Conservation (phyloP, 345 rosid genomes). For the Linum lewisii region DNA sequence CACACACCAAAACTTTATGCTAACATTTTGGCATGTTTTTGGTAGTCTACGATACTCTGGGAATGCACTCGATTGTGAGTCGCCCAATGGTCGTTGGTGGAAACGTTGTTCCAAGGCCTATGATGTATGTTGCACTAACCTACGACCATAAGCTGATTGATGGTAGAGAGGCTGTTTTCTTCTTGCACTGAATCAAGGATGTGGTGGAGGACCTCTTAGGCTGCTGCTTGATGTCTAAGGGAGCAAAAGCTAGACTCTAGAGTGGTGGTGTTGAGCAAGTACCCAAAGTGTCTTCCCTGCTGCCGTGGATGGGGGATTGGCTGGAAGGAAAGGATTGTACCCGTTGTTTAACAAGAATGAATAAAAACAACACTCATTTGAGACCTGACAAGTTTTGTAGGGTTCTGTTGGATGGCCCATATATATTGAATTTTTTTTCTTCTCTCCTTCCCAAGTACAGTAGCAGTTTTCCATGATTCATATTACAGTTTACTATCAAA, state of each 20-base stretch:
- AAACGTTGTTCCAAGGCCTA: constrained; percentile 48
- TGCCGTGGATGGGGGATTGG: too few species aligned
- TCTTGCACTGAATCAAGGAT: constrained; percentile 73
- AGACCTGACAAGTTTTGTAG: too few species aligned
- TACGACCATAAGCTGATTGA: constrained; percentile 80
- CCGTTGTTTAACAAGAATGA: too few species aligned
- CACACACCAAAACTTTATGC: neutral
- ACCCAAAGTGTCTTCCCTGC: too few species aligned
- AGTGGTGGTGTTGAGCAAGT: neutral
- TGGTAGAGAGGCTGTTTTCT: constrained; percentile 84
- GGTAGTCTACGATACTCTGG: constrained; percentile 72
- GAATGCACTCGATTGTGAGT: constrained; percentile 73
- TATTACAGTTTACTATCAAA: too few species aligned
- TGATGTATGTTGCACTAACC: constrained; percentile 80
- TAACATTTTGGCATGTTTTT: neutral
- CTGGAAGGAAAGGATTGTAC: too few species aligned
- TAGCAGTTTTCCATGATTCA: too few species aligned
- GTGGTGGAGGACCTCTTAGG: constrained; percentile 82
- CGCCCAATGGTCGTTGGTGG: constrained; percentile 85
- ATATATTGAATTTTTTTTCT: too few species aligned
- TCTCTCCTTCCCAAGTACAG: too few species aligned
- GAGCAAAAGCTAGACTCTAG: neutral
- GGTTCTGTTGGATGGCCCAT: too few species aligned
- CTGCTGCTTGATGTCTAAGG: constrained; percentile 54
- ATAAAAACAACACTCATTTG: too few species aligned